Evolutionary conservation across 2,329 filamentous ascomycete species (phyloP), one percentile per base, ranked within the genome.

Genomic region (Cladosporium sphaerospermum): DNA sequence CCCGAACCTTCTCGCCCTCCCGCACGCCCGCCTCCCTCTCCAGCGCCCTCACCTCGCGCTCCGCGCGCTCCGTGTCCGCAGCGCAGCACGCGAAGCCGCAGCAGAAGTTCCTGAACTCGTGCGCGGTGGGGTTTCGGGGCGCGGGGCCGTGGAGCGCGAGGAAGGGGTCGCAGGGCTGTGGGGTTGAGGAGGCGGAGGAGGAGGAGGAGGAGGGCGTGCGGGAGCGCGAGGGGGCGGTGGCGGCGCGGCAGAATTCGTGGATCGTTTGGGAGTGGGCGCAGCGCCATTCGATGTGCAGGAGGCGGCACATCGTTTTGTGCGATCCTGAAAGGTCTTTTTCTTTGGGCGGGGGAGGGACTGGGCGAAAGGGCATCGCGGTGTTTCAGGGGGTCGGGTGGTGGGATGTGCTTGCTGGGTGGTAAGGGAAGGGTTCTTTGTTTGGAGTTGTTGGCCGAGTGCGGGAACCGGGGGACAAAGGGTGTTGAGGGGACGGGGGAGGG

Each of bases 211-310:
- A 42, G 16, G 51, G 51, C 28, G 51, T 53, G 36, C 36, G 36
- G 23, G 23, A 5, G 33, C 49, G 49, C 5, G 51, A 47, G 18
- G 37, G 45, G 0, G 48, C 48, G 10, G 40, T 51, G 32, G 48
- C 48, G 44, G 46, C 51, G 43, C 44, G 43, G 51, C 51, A 53
- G 51, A 47, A 53, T 16, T 53, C 51, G 36, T 37, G 47, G 37
- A 53, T 53, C 36, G 40, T 53, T n/a, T 53, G 51, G 11, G 45
- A 47, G 51, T 53, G 51, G 11, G 45, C 47, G 51, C 51, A 53
- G 43, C 51, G 51, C 51, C 51, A 53, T 37, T 53, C 51, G 44
- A 53, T 44, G 44, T 53, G 44, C 7, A 53, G 51, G 16, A 53
- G 34, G 18, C 51, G 34, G 37, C 51, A 53, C 51, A 53, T 53